Percentiles rank a stretch among this genome's conserved stretches.
These are phyloP conservation scores for Polymyxa betae DNA, from an alignment of 208 protist species.

Conservation along the genomic window DNA sequence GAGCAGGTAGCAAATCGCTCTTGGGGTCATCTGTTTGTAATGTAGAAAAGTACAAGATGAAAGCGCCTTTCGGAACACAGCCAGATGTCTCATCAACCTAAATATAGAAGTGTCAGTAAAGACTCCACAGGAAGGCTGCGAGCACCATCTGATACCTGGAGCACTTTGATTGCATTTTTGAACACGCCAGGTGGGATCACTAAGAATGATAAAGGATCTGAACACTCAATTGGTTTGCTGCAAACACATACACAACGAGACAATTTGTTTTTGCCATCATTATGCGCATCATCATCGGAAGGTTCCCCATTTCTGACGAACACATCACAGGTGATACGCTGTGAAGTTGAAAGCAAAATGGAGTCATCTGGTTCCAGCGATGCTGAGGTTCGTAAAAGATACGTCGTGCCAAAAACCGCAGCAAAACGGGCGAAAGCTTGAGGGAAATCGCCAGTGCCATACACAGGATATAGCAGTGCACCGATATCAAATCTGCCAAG, in stretches of 20 bases:
- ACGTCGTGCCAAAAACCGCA: not conserved
- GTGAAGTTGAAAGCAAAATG: not conserved
- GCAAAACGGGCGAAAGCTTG: not conserved
- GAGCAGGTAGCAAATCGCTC: not conserved
- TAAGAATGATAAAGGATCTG: not conserved
- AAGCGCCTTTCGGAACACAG: not conserved
- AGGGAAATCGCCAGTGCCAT: conserved; percentile 36
- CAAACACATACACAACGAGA: conserved; percentile 24
- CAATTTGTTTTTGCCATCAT: not conserved
- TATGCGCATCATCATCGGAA: not conserved
- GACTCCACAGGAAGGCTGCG: not conserved
- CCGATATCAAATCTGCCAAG: conserved; percentile 5
- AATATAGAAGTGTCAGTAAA: not conserved
- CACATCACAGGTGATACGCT: not conserved
- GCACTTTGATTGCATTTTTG: not conserved
- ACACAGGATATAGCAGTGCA: conserved; percentile 44
- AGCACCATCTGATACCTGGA: not conserved
- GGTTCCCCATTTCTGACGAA: not conserved
- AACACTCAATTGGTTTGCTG: not conserved
- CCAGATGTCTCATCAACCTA: conserved; percentile 28
- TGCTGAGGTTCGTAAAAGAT: not conserved
- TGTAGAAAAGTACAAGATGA: conserved; percentile 11
- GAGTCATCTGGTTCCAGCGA: not conserved
- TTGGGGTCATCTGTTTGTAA: not conserved
- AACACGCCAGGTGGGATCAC: not conserved